Percentiles rank a stretch among this genome's conserved stretches.
These are phyloP conservation scores for Mallotus japonicus DNA, from an alignment of 441 rosid species.

Conservation along the genomic window DNA sequence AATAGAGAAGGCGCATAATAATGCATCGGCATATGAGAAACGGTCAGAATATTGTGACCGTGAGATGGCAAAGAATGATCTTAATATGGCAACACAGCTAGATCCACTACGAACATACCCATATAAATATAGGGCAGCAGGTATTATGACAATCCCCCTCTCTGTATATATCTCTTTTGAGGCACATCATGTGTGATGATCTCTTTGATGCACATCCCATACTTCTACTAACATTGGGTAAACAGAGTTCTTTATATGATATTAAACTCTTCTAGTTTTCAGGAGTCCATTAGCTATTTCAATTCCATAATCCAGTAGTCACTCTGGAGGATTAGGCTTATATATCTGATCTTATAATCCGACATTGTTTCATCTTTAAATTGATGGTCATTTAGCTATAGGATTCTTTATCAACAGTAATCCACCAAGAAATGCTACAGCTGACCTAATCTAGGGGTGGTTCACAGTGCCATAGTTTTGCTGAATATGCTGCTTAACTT, in stretches of 20 bases:
- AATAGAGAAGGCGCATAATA: constrained; percentile 78
- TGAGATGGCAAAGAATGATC: constrained; percentile 86
- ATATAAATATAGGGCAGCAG: constrained; percentile 94
- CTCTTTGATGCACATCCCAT: neutral
- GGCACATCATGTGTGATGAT: neutral
- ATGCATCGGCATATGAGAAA: constrained; percentile 89
- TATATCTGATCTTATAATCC: neutral
- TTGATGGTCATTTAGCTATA: neutral
- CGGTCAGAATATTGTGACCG: constrained; percentile 94
- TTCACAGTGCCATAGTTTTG: neutral
- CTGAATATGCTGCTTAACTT: too few species aligned
- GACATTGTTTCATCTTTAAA: neutral
- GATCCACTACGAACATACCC: constrained; percentile 96
- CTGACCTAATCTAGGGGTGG: neutral
- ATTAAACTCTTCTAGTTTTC: neutral
- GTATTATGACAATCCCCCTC: constrained; percentile 29
- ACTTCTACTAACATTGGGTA: neutral
- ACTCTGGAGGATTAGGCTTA: neutral
- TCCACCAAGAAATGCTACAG: too few species aligned
- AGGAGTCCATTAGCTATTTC: neutral
- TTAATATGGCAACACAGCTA: constrained; percentile 64
- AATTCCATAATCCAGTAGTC: neutral
- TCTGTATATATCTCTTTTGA: neutral
- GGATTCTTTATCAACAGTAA: neutral
- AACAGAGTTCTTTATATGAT: neutral